These are phyloP conservation scores for Neurospora sp. DNA, from an alignment of 495 filamentous ascomycete species.

Conservation along the genomic window DNA sequence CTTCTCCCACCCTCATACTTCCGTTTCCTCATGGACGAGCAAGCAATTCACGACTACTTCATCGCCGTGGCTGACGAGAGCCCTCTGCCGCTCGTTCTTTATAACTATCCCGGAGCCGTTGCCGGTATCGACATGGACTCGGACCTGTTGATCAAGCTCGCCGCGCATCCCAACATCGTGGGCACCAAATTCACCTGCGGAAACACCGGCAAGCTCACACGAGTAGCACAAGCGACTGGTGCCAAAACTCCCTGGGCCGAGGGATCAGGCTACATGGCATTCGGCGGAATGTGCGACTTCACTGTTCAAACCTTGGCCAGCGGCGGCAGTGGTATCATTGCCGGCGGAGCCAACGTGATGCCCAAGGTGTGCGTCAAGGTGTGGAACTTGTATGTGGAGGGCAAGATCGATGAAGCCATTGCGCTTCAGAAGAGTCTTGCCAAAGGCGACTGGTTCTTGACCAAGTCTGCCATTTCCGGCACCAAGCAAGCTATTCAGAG, in stretches of 20 bases:
- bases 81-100: conserved; percentile 71
- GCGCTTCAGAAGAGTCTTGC: conserved; percentile 61
- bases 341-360: conserved; percentile 77
- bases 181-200: conserved; percentile 90
- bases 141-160: conserved; percentile 73
- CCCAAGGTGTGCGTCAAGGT: conserved; percentile 73
- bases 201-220: conserved; percentile 79
- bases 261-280: conserved; percentile 70
- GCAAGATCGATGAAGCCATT: conserved; percentile 63
- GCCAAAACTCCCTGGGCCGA: conserved; percentile 58
- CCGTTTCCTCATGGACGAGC: conserved; percentile 66
- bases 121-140: conserved; percentile 90
- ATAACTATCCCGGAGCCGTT: conserved; percentile 88
- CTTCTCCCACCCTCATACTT: conserved; percentile 79
- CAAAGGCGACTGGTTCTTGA: conserved; percentile 76
- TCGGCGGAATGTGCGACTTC: conserved; percentile 84
- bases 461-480: conserved; percentile 75
- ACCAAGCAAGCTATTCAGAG: conserved; percentile 77
- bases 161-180: conserved; percentile 71
- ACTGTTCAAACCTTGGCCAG: conserved; percentile 70
- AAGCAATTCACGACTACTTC: conserved; percentile 68
- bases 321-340: conserved; percentile 77
- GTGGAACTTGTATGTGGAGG: conserved; percentile 68
- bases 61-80: conserved; percentile 62
- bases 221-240: conserved; percentile 66